Percentiles rank a stretch among this genome's conserved stretches.
phyloP scores from a whole-genome alignment of 345 rosid genomes.

The Gossypium stocksii region DNA sequence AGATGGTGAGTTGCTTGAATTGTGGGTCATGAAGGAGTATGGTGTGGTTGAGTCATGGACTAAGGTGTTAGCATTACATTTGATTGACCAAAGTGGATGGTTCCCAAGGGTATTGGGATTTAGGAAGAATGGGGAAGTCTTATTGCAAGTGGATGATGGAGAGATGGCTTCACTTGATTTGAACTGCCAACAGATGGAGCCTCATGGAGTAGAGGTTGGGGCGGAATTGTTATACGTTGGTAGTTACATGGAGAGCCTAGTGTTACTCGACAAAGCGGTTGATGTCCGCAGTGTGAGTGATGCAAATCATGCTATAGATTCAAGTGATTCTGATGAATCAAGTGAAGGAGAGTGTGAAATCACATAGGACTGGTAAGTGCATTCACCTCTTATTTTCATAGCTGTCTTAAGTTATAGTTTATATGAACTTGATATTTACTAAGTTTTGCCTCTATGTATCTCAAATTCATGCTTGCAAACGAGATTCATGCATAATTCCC shows the following conservation, averaged over 20 bases:
- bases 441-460: not conserved
- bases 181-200: not conserved
- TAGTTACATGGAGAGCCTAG: constrained; percentile 1
- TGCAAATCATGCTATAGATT: not conserved
- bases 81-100: not conserved
- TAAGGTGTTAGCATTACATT: not conserved
- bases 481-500: not conserved
- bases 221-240: not conserved
- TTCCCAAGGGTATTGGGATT: not conserved
- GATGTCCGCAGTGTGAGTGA: not conserved
- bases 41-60: constrained; percentile 2
- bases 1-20: not conserved
- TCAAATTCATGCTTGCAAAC: not conserved
- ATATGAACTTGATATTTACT: not conserved
- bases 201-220: not conserved
- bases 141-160: not conserved
- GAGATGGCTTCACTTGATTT: not conserved
- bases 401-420: not conserved
- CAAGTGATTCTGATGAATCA: not conserved
- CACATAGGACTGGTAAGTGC: not conserved
- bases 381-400: not conserved
- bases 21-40: constrained; percentile 7
- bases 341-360: not conserved
- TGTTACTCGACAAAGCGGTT: not conserved
- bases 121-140: constrained; percentile 3